Conservation (phyloP, 2,329 filamentous ascomycete genomes). For the Calonectria crousiana region DNA sequence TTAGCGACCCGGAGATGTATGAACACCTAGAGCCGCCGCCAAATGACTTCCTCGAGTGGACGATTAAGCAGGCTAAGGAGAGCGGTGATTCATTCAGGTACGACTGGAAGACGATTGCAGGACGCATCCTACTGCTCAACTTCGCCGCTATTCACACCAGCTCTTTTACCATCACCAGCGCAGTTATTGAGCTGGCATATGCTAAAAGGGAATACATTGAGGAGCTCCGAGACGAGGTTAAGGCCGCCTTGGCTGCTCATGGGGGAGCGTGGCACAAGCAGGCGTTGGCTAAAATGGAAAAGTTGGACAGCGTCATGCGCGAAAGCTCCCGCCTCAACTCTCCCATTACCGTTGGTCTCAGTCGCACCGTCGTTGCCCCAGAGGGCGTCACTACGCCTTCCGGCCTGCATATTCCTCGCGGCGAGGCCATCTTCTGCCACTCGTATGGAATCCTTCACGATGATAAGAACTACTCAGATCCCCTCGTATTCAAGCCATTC, state of each 20-base stretch:
- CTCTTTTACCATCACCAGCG: not conserved
- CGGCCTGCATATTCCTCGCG: slow-evolving; percentile 48
- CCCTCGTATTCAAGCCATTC: not conserved
- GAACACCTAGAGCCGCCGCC: no score
- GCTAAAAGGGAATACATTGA: slow-evolving; percentile 52
- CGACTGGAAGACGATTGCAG: not conserved
- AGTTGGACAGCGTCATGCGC: slow-evolving; percentile 56
- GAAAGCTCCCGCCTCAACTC: slow-evolving; percentile 54
- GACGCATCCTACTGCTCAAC: not conserved
- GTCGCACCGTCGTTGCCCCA: slow-evolving; percentile 38
- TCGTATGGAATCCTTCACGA: not conserved
- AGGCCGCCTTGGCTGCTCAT: slow-evolving; percentile 40
- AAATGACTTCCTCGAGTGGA: slow-evolving; percentile 27
- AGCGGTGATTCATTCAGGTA: slow-evolving; percentile 41
- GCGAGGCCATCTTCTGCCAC: not conserved
- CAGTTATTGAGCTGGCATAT: not conserved
- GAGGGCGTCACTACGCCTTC: slow-evolving; percentile 49
- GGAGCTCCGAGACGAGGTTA: slow-evolving; percentile 49
- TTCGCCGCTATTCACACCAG: not conserved
- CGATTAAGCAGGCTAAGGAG: slow-evolving; percentile 18
- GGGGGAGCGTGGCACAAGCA: slow-evolving; percentile 47
- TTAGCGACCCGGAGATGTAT: no score
- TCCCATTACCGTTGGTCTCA: slow-evolving; percentile 42
- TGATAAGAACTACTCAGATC: not conserved
- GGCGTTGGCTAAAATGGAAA: slow-evolving; percentile 49